Base-by-base conservation (phyloP, 2,329 filamentous ascomycete genomes). In the Aspergillus sclerotialis region DNA sequence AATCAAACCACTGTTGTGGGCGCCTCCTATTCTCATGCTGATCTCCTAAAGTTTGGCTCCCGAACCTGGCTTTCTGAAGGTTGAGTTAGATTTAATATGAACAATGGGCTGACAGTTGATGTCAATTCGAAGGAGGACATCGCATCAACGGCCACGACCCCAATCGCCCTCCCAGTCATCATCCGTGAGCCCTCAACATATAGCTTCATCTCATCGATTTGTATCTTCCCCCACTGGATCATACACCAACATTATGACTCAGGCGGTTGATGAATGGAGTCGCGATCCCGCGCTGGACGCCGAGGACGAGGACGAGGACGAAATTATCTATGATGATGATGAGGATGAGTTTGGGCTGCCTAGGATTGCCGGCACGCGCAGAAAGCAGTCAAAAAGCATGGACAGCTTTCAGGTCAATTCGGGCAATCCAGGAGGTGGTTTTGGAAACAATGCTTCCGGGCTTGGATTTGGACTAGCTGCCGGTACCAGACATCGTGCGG, bases 321-420 rank as follows among this genome's bases (percentile, higher is more conserved):
- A 87, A 49, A 77, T 85, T 56, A 78, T 78, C 8, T 86, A 92
- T 50, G 84, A 85, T 52, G 86, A 94, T 48, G 84, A 92, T 48
- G 89, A 93, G 42, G 90, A 96, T 60, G 90, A 96, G 57, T 96
- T 96, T 63, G 90, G 90, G 1, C 71, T 96, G 16, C 90, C 90
- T 2, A 95, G 88, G 56, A 77, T 96, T 55, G 84, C 88, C 4
- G 94, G 82, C 55, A 92, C 92, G 82, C 84, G 89, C 51, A 76
- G 85, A 47, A 84, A 85, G 56, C 68, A 65, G 38, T 69, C 69
- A 19, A 54, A 65, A 61, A 55, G 60, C 63, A 58, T 58, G 56
- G 16, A 38, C n/a, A 19, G 37, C 15, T 39, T 43, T 11, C 48
- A 52, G 37, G 29, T 58, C 14, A 69, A 67, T 44, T 54, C 53